Evolutionary conservation across 1,284 basidiomycete species (phyloP).

Genomic region (Ustilago crameri): DNA sequence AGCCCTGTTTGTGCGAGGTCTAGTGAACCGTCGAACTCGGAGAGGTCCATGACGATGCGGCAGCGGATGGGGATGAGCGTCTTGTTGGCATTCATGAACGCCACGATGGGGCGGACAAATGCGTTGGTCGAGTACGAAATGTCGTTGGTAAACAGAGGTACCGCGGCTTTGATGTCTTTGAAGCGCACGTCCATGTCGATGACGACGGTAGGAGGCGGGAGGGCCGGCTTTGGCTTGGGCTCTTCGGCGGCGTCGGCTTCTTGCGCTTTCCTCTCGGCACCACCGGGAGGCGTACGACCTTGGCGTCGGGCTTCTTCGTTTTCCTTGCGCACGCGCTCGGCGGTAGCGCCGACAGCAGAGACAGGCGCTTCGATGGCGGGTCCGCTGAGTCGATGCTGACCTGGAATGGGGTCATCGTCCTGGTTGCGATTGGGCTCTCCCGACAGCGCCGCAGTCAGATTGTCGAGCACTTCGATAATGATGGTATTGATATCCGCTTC

Average conservation of each 20-base stretch:
- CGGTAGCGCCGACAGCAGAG: constrained; percentile 59
- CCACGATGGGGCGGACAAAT: constrained; percentile 94
- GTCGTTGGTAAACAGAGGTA: constrained; percentile 73
- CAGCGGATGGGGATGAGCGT: constrained; percentile 64
- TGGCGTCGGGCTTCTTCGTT: constrained; percentile 41
- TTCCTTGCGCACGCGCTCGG: constrained; percentile 58
- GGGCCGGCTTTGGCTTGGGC: constrained; percentile 11
- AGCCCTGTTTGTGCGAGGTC: constrained; percentile 67
- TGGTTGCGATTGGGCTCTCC: constrained; percentile 33
- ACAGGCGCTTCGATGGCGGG: constrained; percentile 83
- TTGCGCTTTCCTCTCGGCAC: constrained; percentile 7
- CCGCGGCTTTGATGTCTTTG: constrained; percentile 92
- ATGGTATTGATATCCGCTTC: constrained; percentile 81
- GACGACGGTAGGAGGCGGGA: constrained; percentile 71
- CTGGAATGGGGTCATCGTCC: constrained; percentile 77
- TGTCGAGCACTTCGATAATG: constrained; percentile 88
- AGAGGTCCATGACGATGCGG: constrained; percentile 65
- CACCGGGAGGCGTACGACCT: constrained; percentile 19
- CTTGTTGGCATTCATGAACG: constrained; percentile 78
- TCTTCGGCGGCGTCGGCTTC: constrained; percentile 6
- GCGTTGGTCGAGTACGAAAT: constrained; percentile 93
- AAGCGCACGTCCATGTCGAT: constrained; percentile 96
- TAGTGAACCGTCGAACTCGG: constrained; percentile 66
- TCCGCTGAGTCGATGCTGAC: constrained; percentile 84
- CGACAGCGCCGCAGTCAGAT: constrained; percentile 72